A percentile compares a stretch with the other conserved stretches of the same genome.
phyloP scores from a whole-genome alignment of 2,329 filamentous ascomycete species.

The Colletotrichum sidae region DNA sequence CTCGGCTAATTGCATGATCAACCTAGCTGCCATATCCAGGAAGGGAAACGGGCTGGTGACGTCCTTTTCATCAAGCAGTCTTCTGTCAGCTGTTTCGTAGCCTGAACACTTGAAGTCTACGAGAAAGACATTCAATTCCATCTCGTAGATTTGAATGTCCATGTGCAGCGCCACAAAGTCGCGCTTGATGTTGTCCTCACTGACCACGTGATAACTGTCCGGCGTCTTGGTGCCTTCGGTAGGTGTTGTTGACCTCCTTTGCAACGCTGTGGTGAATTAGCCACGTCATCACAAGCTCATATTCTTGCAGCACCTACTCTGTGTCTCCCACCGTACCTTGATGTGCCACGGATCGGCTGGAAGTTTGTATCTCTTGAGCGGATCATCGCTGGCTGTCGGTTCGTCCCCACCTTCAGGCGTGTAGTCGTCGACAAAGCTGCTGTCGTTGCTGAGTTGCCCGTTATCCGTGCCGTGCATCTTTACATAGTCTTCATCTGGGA shows the following conservation, averaged over 20 bases:
- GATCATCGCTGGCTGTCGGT: constrained; percentile 59
- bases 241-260: constrained; percentile 46
- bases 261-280: constrained; percentile 50
- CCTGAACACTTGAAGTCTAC: constrained; percentile 99
- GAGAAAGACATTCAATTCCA: constrained; percentile 92
- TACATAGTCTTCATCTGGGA: constrained; percentile 72
- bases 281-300: constrained; percentile 50
- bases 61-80: constrained; percentile 88
- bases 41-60: constrained; percentile 96
- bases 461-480: constrained; percentile 57
- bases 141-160: constrained; percentile 95
- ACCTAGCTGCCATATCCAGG: constrained; percentile 88
- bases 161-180: constrained; percentile 92
- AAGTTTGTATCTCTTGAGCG: constrained; percentile 78
- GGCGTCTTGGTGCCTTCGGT: constrained; percentile 41
- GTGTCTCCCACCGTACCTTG: constrained; percentile 86
- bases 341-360: constrained; percentile 97
- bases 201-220: constrained; percentile 54
- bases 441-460: constrained; percentile 53
- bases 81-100: constrained; percentile 84
- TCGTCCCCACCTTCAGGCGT: constrained; percentile 51
- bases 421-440: constrained; percentile 55
- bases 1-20: constrained; percentile 94
- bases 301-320: constrained; percentile 68
- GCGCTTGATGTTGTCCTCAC: constrained; percentile 54